Base-by-base conservation (phyloP, 495 filamentous ascomycete genomes). In the Penicillium bialowiezense region DNA sequence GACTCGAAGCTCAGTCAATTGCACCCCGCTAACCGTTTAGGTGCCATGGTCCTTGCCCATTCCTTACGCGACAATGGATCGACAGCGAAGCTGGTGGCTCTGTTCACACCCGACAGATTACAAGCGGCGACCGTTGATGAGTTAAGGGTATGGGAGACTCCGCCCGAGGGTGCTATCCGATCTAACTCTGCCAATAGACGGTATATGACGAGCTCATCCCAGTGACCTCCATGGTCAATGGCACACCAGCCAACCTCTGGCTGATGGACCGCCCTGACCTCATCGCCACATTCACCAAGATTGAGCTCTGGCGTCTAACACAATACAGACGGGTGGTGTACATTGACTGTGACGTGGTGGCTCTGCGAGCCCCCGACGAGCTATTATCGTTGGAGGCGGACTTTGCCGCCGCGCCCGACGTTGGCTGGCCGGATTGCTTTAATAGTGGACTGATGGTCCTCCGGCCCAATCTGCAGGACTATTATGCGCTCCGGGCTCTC, bases 341-440 rank as follows among this genome's bases (percentile, higher is more conserved):
- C 63, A 71, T 97, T 39, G 93, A 99, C 63, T 85, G 89, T 50
- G 93, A 99, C 62, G 77, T 95, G 20, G 86, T 99, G 23, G 84
- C 89, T 15, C 73, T 96, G 41, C 75, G 89, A 46, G 89, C 90
- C 23, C 90, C 91, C 2, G 92, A 99, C 60, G 95, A 97, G 74
- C 82, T 99, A 31, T 90, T 99, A 60, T 75, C 85, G 19, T 59
- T 95, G 44, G 71, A 85, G 3, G 77, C 83, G 41, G 70, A 82
- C 29, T 97, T 99, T 60, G 89, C 91, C 3, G 93, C 93, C 2
- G 90, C 87, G 12, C 95, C 93, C 26, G 93, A 99, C 62, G 86
- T 97, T 57, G 93, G 93, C 59, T 99, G 95, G 95, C 93, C 93
- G 24, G 93, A 99, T 72, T 81, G 90, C 52, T 99, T 99, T 79